Conservation (phyloP, 331 rosid genomes). For the Dryas integrifolia region DNA sequence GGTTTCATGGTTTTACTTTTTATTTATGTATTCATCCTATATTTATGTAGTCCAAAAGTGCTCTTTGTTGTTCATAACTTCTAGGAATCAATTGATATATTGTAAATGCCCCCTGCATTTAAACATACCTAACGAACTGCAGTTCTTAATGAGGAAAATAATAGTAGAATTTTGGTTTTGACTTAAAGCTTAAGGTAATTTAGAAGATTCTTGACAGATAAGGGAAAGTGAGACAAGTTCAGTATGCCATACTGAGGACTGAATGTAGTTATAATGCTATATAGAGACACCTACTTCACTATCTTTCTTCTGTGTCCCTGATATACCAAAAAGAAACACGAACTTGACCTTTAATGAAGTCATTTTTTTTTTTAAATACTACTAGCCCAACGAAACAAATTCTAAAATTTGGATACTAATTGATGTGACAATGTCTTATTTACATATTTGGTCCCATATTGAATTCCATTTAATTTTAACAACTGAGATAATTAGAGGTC, state of each 20-base stretch:
- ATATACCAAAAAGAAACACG: background rate
- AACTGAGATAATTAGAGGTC: background rate
- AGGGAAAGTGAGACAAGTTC: background rate
- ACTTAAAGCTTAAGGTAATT: no score
- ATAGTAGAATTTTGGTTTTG: no score
- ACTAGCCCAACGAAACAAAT: background rate
- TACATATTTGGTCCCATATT: background rate
- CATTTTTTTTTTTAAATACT: background rate
- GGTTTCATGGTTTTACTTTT: conserved; percentile 22
- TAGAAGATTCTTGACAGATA: no score
- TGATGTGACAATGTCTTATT: no score
- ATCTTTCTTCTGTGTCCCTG: background rate
- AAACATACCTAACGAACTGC: background rate
- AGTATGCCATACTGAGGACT: background rate
- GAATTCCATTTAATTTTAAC: background rate
- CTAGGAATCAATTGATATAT: background rate
- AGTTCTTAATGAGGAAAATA: no score
- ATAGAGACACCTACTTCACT: background rate
- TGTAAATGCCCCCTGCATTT: background rate
- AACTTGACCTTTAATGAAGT: background rate
- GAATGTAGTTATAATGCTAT: background rate
- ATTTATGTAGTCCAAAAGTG: background rate
- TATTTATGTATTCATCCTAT: background rate
- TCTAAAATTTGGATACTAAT: background rate
- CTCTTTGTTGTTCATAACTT: background rate